phyloP scores from a whole-genome alignment of 768 basidiomycete genomes.

The Lactifluus piperatus region DNA sequence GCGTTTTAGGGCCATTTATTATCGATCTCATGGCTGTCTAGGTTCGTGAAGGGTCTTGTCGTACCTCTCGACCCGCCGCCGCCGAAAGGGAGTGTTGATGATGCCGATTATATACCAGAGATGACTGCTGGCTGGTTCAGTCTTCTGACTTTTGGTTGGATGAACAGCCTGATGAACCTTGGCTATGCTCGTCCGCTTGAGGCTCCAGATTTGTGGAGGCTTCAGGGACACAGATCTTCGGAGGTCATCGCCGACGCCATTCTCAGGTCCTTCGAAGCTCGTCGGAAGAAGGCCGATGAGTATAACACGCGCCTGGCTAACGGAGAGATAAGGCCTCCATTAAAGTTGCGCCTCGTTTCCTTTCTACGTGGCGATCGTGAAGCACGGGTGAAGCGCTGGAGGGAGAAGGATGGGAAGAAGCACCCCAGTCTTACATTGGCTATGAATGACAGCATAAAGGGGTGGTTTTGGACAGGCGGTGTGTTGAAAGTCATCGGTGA shows the following conservation, averaged over 20 bases:
- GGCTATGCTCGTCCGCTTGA: constrained; percentile 80
- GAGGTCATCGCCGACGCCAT: constrained; percentile 55
- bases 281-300: constrained; percentile 45
- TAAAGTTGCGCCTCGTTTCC: constrained; percentile 48
- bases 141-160: constrained; percentile 64
- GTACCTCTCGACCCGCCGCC: constrained; percentile 28
- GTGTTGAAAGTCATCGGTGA: constrained; percentile 53
- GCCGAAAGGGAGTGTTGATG: constrained; percentile 46
- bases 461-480: constrained; percentile 73
- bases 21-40: background rate
- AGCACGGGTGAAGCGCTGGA: constrained; percentile 55
- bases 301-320: constrained; percentile 64
- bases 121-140: constrained; percentile 50
- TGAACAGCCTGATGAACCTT: constrained; percentile 58
- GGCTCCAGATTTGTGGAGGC: constrained; percentile 71
- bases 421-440: constrained; percentile 57
- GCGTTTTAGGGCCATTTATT: background rate
- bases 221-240: constrained; percentile 54
- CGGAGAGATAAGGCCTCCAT: constrained; percentile 53
- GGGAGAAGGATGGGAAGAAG: constrained; percentile 51
- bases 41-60: constrained; percentile 14
- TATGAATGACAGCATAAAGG: constrained; percentile 69
- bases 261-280: constrained; percentile 50
- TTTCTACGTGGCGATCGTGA: constrained; percentile 42
- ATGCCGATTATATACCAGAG: constrained; percentile 58